Base-by-base conservation (phyloP, 495 filamentous ascomycete genomes). In the Saxophila tyrrhenica region DNA sequence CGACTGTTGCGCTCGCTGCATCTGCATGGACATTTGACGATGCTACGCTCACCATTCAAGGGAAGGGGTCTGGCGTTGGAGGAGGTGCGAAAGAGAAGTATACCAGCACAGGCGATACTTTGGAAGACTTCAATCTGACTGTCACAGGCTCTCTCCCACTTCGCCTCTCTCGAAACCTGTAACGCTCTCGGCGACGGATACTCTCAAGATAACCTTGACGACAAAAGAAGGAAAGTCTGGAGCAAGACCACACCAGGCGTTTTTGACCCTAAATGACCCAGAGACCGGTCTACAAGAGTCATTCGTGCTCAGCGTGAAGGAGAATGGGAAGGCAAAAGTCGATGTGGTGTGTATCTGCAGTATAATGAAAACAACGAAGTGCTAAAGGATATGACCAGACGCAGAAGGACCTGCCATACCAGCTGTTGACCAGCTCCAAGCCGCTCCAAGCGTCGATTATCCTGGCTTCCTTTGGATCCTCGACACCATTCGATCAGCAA, bases 201-300 rank as follows among this genome's bases (percentile, higher is more conserved):
- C 79, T 38, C 76, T 97, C 61, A 95, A 92, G 72, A 70, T 98
- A 54, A 70, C 79, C 55, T 73, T 97, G 54, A 92, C 87, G 35
- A 72, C 87, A 5, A 85, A 83, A 62, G 87, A 96, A 68, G 82
- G 78, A 60, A 80, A 80, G 65, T 83, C 82, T 57, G 74, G 79
- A 11, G 90, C 86, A 70, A 78, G 85, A 50, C 87, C 92, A 55
- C 92, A 98, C 69, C 92, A 98, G 67, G 88, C 89, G 1, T 95
- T 95, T 70, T 76, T 98, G 17, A 75, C 89, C 5, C 71, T 97
- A 39, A 80, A 81, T 57, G 89, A 96, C 56, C 70, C 78, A 1
- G 70, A 75, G 17, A 83, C 80, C 24, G 85, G 85, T 20, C 73
- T 97, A 39, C 90, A 96, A 67, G 83, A 89, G n/a, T 90, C 89